Base-by-base conservation (phyloP, 2,329 filamentous ascomycete genomes). In the Huntiella moniliformis region DNA sequence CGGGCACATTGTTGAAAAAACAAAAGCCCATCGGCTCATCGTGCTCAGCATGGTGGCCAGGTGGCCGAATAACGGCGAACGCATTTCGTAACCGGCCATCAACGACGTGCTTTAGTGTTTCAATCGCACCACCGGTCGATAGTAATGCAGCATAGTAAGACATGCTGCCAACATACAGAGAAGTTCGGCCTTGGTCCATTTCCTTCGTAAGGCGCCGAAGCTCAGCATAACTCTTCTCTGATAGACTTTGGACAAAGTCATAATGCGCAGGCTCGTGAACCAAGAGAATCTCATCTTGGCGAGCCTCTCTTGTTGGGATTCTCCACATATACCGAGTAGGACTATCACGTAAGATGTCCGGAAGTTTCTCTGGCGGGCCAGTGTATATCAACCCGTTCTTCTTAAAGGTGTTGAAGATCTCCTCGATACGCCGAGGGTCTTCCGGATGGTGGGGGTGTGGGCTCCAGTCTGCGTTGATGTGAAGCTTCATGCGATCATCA, bases 1-100 rank as follows among this genome's bases (percentile, higher is more conserved):
- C 82, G 15, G 84, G 86, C 3, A 96, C 91, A 56, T 98, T 98
- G 64, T 98, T 95, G 65, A 96, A 96, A 49, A 96, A 74, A 59
- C 91, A 98, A 57, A 98, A 98, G 0, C 91, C 91, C 71, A 94
- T 91, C 1, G 88, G 74, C 33, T 77, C 69, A 55, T 91, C 73
- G 48, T 76, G 78, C 58, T 98, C 91, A 1, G 91, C 91, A 60
- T 98, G 91, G 56, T 98, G 91, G 0, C 91, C 91, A 0, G 91
- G 91, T 2, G 91, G 91, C 11, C 91, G 76, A 55, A 98, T 94
- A 34, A 98, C 80, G 1, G 91, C 91, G 58, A 98, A 91, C 0
- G 84, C 86, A 56, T 98, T 98, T 60, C 92, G 94, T 44, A 95
- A 82, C 48, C 76, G 72, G 3, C 83, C 81, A 2, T 72, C 70